phyloP scores from a whole-genome alignment of 164 flowering plant genomes.

The Umbilicus rupestris region DNA sequence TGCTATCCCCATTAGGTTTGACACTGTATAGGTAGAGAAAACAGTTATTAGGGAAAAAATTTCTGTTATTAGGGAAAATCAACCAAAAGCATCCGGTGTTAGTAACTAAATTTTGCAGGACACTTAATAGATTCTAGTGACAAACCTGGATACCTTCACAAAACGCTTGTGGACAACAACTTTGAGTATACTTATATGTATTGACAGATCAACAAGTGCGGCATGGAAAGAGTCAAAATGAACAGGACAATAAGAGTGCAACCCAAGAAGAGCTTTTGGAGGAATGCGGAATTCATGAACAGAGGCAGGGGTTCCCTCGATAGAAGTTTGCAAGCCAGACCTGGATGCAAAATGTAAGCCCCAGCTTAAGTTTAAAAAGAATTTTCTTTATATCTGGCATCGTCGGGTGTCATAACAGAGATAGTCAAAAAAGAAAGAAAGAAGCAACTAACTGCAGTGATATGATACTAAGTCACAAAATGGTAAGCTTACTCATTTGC shows the following conservation, averaged over 20 bases:
- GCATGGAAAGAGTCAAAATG: conserved; percentile 87
- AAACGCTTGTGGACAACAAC: conserved; percentile 28
- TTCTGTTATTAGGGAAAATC: neutral
- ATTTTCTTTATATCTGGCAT: too few species aligned
- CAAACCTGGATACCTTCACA: conserved; percentile 73
- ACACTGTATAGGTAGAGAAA: conserved; percentile 31
- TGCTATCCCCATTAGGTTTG: conserved; percentile 21
- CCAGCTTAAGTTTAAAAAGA: too few species aligned
- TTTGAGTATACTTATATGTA: conserved; percentile 61
- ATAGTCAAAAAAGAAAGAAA: too few species aligned
- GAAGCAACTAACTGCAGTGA: neutral
- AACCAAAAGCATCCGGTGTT: neutral
- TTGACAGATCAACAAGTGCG: conserved; percentile 70
- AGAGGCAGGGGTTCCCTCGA: conserved; percentile 58
- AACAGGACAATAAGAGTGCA: conserved; percentile 95
- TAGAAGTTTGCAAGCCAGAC: conserved; percentile 40
- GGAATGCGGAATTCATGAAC: conserved; percentile 92
- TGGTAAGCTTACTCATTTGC: conserved; percentile 49
- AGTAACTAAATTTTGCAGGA: neutral
- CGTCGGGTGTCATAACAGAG: too few species aligned
- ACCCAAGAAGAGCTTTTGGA: conserved; percentile 85
- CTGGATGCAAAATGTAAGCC: conserved; percentile 33
- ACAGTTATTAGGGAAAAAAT: neutral
- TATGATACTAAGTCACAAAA: neutral
- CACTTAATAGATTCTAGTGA: conserved; percentile 11